Base-by-base conservation (phyloP, 768 basidiomycete genomes). In the Russula brevipes region DNA sequence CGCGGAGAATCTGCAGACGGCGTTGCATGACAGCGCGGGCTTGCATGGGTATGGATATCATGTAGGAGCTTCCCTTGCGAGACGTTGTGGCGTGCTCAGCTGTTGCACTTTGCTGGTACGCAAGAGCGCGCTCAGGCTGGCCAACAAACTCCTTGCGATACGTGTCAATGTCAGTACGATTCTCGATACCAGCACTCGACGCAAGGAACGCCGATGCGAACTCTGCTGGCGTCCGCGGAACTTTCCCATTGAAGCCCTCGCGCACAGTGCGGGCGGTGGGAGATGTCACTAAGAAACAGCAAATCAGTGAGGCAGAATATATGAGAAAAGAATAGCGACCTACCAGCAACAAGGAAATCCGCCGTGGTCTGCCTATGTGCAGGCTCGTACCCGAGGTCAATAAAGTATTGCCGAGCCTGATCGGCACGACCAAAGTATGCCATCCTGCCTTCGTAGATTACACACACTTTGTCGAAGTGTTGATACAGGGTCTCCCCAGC, bases 391-490 rank as follows among this genome's bases (percentile, higher is more conserved):
- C 85, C 84, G 79, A 89, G 81, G 65, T 85, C 80, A 61, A 87
- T 77, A 77, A 94, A 90, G 72, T 91, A 90, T 63, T 83, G 76
- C 55, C 82, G 77, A 0, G 90, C 91, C 62, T 81, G 74, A 51
- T 79, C 74, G 2, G 84, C 83, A 6, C 82, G 82, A 2, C 91
- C 91, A 60, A 82, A 92, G 76, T 87, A 94, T 33, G 83, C 84
- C 80, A 87, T 85, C 41, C 78, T 76, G 4, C 89, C 88, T 61
- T 86, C 86, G 73, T 87, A 82, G 69, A 94, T 80, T 41, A 92
- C 82, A 70, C 87, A 85, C 39, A 92, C 87, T 71, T 91, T 90
- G 78, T 91, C 88, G 70, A 92, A 94, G 47, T 80, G 76, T 24
- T 80, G 62, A 62, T 85, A 87, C 0, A 87, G 71, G 2, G 78